Percentiles rank a stretch among this genome's conserved stretches.
phyloP scores from a whole-genome alignment of 2,329 filamentous ascomycete species.

The Monilinia vaccinii-corymbosi region DNA sequence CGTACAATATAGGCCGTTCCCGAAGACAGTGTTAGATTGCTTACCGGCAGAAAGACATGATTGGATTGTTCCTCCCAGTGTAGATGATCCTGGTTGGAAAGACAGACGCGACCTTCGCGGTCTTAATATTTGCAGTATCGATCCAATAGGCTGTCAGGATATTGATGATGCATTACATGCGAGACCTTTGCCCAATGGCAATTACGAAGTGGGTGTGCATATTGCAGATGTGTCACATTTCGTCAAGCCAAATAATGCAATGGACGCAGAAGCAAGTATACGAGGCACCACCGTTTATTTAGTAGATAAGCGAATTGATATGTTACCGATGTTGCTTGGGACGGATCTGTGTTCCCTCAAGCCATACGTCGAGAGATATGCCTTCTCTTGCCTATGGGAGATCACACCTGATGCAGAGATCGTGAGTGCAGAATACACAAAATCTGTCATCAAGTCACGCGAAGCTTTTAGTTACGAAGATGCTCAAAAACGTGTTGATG shows the following conservation, averaged over 20 bases:
- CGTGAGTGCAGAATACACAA: conserved; percentile 79
- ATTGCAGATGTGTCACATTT: conserved; percentile 99
- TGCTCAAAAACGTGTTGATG: conserved; percentile 89
- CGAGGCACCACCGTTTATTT: conserved; percentile 95
- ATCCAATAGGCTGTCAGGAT: conserved; percentile 91
- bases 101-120: conserved; percentile 75
- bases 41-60: conserved; percentile 83
- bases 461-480: conserved; percentile 98
- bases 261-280: conserved; percentile 91
- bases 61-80: conserved; percentile 80
- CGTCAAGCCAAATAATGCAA: conserved; percentile 91
- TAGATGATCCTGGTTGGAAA: conserved; percentile 77
- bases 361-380: conserved; percentile 90
- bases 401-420: conserved; percentile 78
- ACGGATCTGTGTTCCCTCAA: conserved; percentile 96
- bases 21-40: conserved; percentile 90
- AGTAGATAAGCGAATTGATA: conserved; percentile 98
- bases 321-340: conserved; percentile 92
- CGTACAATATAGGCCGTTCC: conserved; percentile 95
- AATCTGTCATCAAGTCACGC: conserved; percentile 92
- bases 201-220: conserved; percentile 92
- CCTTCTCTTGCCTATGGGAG: conserved; percentile 84
- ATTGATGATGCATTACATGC: conserved; percentile 97
- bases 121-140: conserved; percentile 92
- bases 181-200: conserved; percentile 75